These are phyloP conservation scores for Geotrichum cucujoidarum DNA, from an alignment of 1,139 yeast genomes.

Conservation along the genomic window DNA sequence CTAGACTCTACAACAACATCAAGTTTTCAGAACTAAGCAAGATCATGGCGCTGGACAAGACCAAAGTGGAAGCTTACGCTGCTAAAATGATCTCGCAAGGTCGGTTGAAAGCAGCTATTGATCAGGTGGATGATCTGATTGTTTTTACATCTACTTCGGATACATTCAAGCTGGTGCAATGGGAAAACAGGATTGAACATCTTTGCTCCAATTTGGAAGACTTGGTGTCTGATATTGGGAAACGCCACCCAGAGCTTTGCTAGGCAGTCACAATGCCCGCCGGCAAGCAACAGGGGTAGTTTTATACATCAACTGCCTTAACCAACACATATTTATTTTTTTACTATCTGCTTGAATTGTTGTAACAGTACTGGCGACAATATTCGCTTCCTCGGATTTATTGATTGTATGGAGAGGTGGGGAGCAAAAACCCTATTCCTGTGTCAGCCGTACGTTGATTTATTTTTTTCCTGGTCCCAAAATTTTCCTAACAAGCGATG, in stretches of 20 bases:
- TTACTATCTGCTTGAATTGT: too few relatives aligned
- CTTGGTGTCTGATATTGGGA: constrained; percentile 22
- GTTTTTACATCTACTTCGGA: constrained; percentile 25
- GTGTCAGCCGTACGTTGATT: too few relatives aligned
- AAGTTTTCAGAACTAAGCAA: constrained; percentile 31
- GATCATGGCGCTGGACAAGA: constrained; percentile 30
- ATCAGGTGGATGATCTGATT: constrained; percentile 35
- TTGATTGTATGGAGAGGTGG: too few relatives aligned
- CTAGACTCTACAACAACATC: constrained; percentile 34
- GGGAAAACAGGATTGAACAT: constrained; percentile 33
- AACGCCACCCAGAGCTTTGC: constrained; percentile 4
- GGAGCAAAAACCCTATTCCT: too few relatives aligned
- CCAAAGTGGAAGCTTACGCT: constrained; percentile 34
- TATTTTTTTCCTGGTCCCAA: too few relatives aligned
- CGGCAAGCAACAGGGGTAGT: too few relatives aligned
- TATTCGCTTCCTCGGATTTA: too few relatives aligned
- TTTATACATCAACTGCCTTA: too few relatives aligned
- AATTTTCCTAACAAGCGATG: too few relatives aligned
- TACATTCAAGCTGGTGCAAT: constrained; percentile 25
- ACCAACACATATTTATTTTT: too few relatives aligned
- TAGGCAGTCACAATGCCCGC: too few relatives aligned
- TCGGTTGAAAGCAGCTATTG: constrained; percentile 35
- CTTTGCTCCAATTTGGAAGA: constrained; percentile 29
- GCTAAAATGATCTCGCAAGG: constrained; percentile 37
- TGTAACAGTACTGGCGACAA: too few relatives aligned